Percentiles rank a stretch among this genome's conserved stretches.
These are phyloP conservation scores for Halenospora varia DNA, from an alignment of 495 filamentous ascomycete genomes.

Conservation along the genomic window DNA sequence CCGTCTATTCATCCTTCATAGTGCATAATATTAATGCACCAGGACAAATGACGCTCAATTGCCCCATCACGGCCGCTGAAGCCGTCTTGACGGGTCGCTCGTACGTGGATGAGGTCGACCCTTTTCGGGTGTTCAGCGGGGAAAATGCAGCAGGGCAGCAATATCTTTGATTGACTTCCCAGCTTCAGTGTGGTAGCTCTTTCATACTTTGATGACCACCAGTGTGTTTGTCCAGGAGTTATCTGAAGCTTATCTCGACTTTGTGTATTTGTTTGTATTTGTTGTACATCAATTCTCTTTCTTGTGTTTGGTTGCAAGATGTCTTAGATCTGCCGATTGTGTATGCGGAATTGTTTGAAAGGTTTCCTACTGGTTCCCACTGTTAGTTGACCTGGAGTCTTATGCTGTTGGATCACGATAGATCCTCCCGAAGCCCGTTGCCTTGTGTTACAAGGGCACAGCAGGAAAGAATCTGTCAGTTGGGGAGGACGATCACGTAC, in stretches of 20 bases:
- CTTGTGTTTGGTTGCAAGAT: neutral
- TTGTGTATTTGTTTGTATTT: neutral
- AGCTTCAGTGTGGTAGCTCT: neutral
- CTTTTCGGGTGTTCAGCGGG: neutral
- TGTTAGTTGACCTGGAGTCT: neutral
- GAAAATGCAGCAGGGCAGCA: neutral
- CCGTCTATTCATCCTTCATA: conserved; percentile 8
- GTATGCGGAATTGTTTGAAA: neutral
- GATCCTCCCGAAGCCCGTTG: neutral
- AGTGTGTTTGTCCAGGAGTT: neutral
- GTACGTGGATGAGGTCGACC: neutral
- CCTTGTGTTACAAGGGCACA: neutral
- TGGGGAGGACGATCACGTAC: neutral
- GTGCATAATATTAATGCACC: conserved; percentile 11
- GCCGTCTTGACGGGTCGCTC: neutral
- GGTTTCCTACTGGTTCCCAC: neutral
- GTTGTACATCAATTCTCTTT: neutral
- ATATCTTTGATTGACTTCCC: neutral
- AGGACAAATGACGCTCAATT: neutral
- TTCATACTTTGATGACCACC: neutral
- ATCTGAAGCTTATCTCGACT: neutral
- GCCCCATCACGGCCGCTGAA: neutral
- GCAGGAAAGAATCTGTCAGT: neutral
- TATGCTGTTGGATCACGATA: neutral
- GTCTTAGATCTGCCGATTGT: neutral